These are phyloP conservation scores for Penicillium steckii DNA, from an alignment of 495 filamentous ascomycete species.

Conservation along the genomic window DNA sequence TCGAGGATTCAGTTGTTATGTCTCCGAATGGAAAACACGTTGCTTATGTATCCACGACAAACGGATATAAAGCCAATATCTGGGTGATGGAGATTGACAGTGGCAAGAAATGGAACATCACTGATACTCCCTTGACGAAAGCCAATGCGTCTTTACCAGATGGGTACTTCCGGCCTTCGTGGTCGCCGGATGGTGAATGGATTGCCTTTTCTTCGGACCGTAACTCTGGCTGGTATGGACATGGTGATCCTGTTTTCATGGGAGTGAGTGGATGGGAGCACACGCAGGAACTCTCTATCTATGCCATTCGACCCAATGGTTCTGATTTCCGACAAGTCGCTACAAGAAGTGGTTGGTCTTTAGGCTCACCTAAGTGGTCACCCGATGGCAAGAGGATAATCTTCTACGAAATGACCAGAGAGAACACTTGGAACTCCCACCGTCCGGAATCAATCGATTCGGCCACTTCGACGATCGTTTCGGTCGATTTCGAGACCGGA, in stretches of 20 bases:
- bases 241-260: conserved; percentile 17
- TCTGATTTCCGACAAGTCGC: conserved; percentile 23
- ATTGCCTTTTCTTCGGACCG: conserved; percentile 15
- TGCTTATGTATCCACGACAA: conserved; percentile 28
- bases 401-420: conserved; percentile 31
- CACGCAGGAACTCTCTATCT: conserved; percentile 31
- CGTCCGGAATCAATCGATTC: conserved; percentile 16
- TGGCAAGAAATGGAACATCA: conserved; percentile 25
- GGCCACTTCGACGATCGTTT: conserved; percentile 22
- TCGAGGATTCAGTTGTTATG: conserved; percentile 26
- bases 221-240: conserved; percentile 22
- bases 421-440: conserved; percentile 28
- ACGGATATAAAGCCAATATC: conserved; percentile 23
- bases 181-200: conserved; percentile 16
- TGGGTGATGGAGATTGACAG: conserved; percentile 28
- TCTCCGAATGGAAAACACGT: conserved; percentile 27
- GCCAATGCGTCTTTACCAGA: conserved; percentile 17
- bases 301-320: conserved; percentile 26
- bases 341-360: conserved; percentile 13
- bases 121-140: conserved; percentile 11
- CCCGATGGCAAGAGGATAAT: conserved; percentile 25
- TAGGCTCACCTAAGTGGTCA: conserved; percentile 31
- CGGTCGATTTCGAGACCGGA: conserved; percentile 24
- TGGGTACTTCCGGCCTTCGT: conserved; percentile 25
- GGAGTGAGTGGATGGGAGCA: conserved; percentile 30